These are phyloP conservation scores for Alternaria angustiovoidea DNA, from an alignment of 2,329 filamentous ascomycete species.

Conservation along the genomic window DNA sequence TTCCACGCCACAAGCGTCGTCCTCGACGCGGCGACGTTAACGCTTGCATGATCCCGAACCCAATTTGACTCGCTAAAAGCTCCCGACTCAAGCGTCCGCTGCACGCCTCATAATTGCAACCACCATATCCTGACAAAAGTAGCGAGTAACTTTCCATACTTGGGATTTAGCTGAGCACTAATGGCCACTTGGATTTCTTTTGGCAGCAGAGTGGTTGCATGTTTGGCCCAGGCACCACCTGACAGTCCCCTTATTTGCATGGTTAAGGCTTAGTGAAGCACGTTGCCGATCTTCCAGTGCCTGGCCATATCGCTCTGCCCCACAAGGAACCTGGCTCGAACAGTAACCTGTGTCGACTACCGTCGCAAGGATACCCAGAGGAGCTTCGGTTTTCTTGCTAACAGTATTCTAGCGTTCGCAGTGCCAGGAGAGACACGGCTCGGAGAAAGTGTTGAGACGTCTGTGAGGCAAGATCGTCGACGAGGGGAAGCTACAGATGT, in stretches of 20 bases:
- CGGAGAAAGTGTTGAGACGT: slow-evolving; percentile 19
- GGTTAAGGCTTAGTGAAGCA: slow-evolving; percentile 10
- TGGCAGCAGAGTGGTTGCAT: neutral
- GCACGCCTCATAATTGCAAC: slow-evolving; percentile 1
- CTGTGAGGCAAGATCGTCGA: slow-evolving; percentile 18
- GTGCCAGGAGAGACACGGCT: slow-evolving; percentile 8
- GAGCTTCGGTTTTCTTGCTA: slow-evolving; percentile 17
- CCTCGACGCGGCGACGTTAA: neutral
- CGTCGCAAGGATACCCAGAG: slow-evolving; percentile 15
- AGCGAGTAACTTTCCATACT: neutral
- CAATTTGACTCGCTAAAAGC: slow-evolving; percentile 6
- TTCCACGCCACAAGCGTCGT: neutral
- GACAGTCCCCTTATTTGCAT: neutral
- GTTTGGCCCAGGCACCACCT: neutral
- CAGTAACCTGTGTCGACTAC: slow-evolving; percentile 15
- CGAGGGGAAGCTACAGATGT: neutral
- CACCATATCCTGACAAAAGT: neutral
- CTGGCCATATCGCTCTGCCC: slow-evolving; percentile 10
- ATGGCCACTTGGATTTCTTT: neutral
- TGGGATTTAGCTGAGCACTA: neutral
- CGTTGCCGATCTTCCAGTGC: slow-evolving; percentile 19
- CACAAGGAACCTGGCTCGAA: slow-evolving; percentile 17
- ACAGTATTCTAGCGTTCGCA: slow-evolving; percentile 19
- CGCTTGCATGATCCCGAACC: slow-evolving; percentile 13
- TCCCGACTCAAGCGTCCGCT: slow-evolving; percentile 11